Conservation (phyloP, 331 rosid species). For the Prunus yedoensis region DNA sequence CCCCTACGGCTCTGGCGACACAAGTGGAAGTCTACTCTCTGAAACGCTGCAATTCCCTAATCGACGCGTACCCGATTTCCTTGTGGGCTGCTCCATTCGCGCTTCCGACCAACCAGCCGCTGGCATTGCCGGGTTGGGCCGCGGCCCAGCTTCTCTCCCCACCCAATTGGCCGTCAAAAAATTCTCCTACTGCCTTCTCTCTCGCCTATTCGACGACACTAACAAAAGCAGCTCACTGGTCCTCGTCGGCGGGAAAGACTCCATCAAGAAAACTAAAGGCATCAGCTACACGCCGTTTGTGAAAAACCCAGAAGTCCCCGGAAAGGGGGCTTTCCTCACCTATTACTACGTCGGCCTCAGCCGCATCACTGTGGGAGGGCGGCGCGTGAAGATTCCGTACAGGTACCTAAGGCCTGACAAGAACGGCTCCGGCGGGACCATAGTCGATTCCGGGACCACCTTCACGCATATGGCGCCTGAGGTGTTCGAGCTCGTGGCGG, state of each 20-base stretch:
- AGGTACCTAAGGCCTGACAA: conserved; percentile 34
- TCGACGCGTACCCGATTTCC: conserved; percentile 33
- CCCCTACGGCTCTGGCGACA: conserved; percentile 66
- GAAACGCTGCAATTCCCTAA: conserved; percentile 50
- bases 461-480: conserved; percentile 63
- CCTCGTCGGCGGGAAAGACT: conserved; percentile 32
- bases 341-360: not conserved
- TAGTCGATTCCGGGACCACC: conserved; percentile 73
- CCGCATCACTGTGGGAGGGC: conserved; percentile 46
- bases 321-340: too few relatives aligned
- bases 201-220: conserved; percentile 61
- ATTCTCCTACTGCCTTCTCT: conserved; percentile 68
- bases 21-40: conserved; percentile 50
- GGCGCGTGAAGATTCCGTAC: conserved; percentile 51
- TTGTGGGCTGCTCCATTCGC: conserved; percentile 71
- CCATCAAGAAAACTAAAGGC: conserved; percentile 13
- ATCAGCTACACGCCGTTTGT: conserved; percentile 66
- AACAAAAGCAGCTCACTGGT: conserved; percentile 51
- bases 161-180: conserved; percentile 60
- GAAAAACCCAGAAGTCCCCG: conserved; percentile 27
- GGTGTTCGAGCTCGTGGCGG: conserved; percentile 39
- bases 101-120: conserved; percentile 59
- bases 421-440: conserved; percentile 65
- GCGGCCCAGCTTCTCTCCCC: conserved; percentile 64
- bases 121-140: conserved; percentile 77